Conservation (phyloP, 352 stramenopile species). For the Phytophthora chlamydospora region DNA sequence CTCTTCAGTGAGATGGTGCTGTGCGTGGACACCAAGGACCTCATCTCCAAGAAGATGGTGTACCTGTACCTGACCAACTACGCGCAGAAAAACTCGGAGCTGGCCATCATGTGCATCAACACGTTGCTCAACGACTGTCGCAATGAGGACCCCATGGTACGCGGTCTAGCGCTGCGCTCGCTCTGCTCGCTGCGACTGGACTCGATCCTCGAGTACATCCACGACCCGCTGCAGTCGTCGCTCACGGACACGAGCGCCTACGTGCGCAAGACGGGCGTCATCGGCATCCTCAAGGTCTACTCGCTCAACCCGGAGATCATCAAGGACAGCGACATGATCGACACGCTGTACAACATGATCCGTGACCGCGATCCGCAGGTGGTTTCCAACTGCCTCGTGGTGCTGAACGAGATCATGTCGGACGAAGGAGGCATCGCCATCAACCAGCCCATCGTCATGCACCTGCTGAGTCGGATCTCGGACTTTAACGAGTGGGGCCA, state of each 20-base stretch:
- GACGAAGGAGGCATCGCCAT: constrained; percentile 97
- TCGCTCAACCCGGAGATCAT: constrained; percentile 93
- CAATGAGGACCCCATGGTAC: constrained; percentile 99
- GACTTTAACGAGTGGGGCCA: constrained; percentile 99
- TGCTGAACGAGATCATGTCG: constrained; percentile 98
- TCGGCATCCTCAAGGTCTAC: constrained; percentile 98
- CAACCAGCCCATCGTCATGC: constrained; percentile 97
- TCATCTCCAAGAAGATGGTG: constrained; percentile 99
- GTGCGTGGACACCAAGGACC: constrained; percentile 96
- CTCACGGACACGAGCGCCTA: constrained; percentile 97
- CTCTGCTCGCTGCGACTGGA: constrained; percentile 97
- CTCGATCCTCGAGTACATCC: constrained; percentile 99
- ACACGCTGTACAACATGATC: constrained; percentile 99
- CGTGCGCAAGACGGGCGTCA: constrained; percentile 99
- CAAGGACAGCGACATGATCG: constrained; percentile 94
- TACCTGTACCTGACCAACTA: constrained; percentile 99
- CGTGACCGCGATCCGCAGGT: constrained; percentile 97
- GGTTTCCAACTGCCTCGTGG: constrained; percentile 97
- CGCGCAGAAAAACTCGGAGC: constrained; percentile 97
- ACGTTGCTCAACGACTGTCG: constrained; percentile 99
- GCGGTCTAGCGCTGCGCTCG: constrained; percentile 96
- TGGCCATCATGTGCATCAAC: constrained; percentile 99
- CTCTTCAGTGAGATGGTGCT: constrained; percentile 99
- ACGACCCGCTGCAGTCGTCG: constrained; percentile 90
- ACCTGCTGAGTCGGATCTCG: constrained; percentile 97